Percentiles rank a stretch among this genome's conserved stretches.
phyloP scores from a whole-genome alignment of 768 basidiomycete species.

The Kwoniella sp. region DNA sequence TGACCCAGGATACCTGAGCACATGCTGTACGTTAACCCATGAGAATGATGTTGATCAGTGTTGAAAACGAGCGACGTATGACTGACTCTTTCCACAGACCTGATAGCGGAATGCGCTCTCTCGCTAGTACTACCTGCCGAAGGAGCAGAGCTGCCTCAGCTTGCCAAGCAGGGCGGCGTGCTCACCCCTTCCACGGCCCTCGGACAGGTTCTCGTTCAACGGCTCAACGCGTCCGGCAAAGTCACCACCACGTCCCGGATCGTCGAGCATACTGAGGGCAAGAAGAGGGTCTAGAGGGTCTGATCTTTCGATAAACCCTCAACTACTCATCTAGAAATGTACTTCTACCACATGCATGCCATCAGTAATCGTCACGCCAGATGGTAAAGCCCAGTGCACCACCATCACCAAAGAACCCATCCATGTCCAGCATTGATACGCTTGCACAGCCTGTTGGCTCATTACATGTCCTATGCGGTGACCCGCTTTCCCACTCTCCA shows the following conservation, averaged over 20 bases:
- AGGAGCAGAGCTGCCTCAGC: constrained; percentile 57
- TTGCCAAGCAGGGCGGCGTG: constrained; percentile 66
- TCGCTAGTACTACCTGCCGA: constrained; percentile 58
- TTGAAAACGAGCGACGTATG: not conserved
- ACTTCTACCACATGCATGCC: not conserved
- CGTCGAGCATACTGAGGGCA: not conserved
- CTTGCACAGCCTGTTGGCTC: not conserved
- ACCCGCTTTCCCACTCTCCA: not conserved
- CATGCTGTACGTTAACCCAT: constrained; percentile 31
- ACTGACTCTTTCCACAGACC: constrained; percentile 53
- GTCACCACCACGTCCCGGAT: constrained; percentile 26
- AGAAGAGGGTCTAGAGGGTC: constrained; percentile 1
- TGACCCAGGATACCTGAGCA: constrained; percentile 58
- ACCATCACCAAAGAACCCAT: constrained; percentile 22
- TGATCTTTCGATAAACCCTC: not conserved
- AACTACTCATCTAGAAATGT: not conserved
- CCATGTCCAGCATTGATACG: not conserved
- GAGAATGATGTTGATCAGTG: not conserved
- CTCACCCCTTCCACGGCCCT: constrained; percentile 79
- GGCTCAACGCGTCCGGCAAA: constrained; percentile 59
- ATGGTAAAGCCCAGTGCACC: constrained; percentile 26
- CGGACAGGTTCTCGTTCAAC: constrained; percentile 67
- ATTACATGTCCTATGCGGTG: not conserved
- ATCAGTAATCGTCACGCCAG: constrained; percentile 31
- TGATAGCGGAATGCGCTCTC: constrained; percentile 76